Conservation (phyloP, 306 rosid genomes). For the Senna tora region DNA sequence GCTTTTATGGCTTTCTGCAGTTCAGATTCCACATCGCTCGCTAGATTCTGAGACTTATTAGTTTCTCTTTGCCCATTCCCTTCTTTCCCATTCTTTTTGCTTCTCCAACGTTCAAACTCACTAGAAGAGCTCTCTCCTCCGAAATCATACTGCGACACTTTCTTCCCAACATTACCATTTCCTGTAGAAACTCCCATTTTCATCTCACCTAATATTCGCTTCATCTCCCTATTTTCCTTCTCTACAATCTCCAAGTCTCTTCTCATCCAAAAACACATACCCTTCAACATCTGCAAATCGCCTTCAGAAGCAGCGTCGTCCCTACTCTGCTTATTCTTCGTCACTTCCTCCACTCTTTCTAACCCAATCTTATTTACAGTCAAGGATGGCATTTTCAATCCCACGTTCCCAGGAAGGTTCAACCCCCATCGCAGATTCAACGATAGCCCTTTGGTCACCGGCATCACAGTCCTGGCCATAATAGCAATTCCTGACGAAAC, state of each 20-base stretch:
- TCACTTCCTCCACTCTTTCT: slow-evolving; percentile 60
- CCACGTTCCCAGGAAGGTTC: slow-evolving; percentile 53
- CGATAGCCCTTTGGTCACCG: slow-evolving; percentile 52
- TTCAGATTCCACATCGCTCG: slow-evolving; percentile 71
- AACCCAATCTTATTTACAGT: slow-evolving; percentile 72
- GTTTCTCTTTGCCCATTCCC: slow-evolving; percentile 51
- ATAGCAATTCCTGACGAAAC: slow-evolving; percentile 55
- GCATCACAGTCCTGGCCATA: slow-evolving; percentile 67
- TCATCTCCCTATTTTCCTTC: slow-evolving; percentile 76
- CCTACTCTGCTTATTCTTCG: slow-evolving; percentile 26
- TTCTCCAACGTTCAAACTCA: slow-evolving; percentile 63
- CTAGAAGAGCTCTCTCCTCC: slow-evolving; percentile 46
- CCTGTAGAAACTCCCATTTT: slow-evolving; percentile 45
- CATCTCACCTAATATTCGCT: slow-evolving; percentile 59
- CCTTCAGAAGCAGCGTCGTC: slow-evolving; percentile 35
- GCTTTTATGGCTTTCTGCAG: slow-evolving; percentile 87
- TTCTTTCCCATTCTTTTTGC: slow-evolving; percentile 50
- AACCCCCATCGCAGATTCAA: slow-evolving; percentile 75
- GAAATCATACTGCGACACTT: slow-evolving; percentile 8
- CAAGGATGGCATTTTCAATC: slow-evolving; percentile 57
- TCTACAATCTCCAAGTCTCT: slow-evolving; percentile 68
- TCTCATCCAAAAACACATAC: slow-evolving; percentile 60
- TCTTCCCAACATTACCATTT: slow-evolving; percentile 34
- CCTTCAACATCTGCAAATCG: slow-evolving; percentile 64
- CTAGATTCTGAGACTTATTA: slow-evolving; percentile 46